Evolutionary conservation across 768 basidiomycete genomes (phyloP).

Genomic region (Leccinum disarticulatum): DNA sequence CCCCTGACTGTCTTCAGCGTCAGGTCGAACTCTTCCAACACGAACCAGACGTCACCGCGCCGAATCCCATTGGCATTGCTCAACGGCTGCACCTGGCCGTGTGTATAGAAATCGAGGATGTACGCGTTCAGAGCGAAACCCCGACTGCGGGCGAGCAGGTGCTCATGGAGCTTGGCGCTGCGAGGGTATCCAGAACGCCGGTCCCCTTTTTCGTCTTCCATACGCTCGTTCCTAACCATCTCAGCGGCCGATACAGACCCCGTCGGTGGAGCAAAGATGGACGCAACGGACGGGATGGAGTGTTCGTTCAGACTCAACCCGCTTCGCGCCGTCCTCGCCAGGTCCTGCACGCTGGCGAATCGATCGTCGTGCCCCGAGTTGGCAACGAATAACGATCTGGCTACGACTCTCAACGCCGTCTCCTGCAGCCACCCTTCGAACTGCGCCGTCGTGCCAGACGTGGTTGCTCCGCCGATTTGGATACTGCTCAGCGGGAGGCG

Average conservation of each 20-base stretch:
- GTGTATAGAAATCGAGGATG: conserved; percentile 65
- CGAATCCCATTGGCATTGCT: conserved; percentile 56
- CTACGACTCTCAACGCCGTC: conserved; percentile 38
- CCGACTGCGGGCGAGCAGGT: neutral
- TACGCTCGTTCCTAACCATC: neutral
- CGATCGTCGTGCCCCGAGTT: conserved; percentile 64
- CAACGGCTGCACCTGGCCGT: conserved; percentile 55
- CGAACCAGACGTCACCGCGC: conserved; percentile 64
- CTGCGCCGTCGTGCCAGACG: conserved; percentile 8
- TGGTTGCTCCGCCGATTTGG: conserved; percentile 20
- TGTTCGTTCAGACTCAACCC: conserved; percentile 59
- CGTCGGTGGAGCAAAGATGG: conserved; percentile 29
- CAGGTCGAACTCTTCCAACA: conserved; percentile 57
- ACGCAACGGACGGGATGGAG: conserved; percentile 55
- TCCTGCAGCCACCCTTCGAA: conserved; percentile 40
- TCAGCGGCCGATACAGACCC: conserved; percentile 6
- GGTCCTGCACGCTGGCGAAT: conserved; percentile 51
- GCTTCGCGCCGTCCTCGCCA: conserved; percentile 48
- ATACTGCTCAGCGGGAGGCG: conserved; percentile 49
- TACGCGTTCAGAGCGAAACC: conserved; percentile 56
- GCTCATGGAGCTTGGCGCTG: neutral
- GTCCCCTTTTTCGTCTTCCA: neutral
- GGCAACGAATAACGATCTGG: conserved; percentile 64
- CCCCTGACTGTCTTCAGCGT: conserved; percentile 49
- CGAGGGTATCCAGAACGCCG: neutral